A percentile compares a stretch with the other conserved stretches of the same genome.
Evolutionary conservation across 352 stramenopile genomes (phyloP).

Genomic region (Globisporangium apiculatum): DNA sequence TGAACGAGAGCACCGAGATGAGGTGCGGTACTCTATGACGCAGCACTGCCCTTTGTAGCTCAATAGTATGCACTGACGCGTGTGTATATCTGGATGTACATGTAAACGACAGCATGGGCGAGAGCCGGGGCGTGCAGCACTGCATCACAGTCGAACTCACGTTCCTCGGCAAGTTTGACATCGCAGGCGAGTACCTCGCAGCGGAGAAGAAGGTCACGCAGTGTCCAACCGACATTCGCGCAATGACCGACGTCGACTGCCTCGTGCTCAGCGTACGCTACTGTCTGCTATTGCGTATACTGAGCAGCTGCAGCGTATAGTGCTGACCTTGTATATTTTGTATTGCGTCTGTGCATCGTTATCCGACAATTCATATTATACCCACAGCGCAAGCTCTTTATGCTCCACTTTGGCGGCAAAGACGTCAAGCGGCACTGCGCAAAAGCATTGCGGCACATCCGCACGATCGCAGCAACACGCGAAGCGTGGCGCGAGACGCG

Average conservation of each 20-base stretch:
- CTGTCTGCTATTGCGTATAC: background rate
- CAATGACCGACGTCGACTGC: conserved; percentile 59
- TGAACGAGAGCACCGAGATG: conserved; percentile 54
- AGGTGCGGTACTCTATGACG: conserved; percentile 16
- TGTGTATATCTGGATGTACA: too few relatives aligned
- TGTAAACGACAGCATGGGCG: conserved; percentile 27
- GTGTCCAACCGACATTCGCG: conserved; percentile 68
- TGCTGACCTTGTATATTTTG: background rate
- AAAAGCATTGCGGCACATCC: conserved; percentile 36
- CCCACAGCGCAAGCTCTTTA: conserved; percentile 63
- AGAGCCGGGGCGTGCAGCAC: conserved; percentile 52
- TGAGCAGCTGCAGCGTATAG: background rate
- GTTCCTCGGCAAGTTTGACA: conserved; percentile 73
- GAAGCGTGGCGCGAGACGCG: conserved; percentile 73
- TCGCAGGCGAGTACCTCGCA: conserved; percentile 73
- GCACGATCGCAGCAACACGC: conserved; percentile 40
- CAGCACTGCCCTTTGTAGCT: too few relatives aligned
- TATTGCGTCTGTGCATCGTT: background rate
- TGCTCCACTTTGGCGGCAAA: conserved; percentile 56
- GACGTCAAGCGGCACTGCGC: conserved; percentile 56
- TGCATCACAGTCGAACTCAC: conserved; percentile 71
- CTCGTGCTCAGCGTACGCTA: conserved; percentile 61
- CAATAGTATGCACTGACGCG: too few relatives aligned
- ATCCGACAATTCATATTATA: too few relatives aligned
- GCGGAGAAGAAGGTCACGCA: conserved; percentile 60